A percentile compares a stretch with the other conserved stretches of the same genome.
These are phyloP conservation scores for Boletus rubropictus DNA, from an alignment of 768 basidiomycete species.

Conservation along the genomic window DNA sequence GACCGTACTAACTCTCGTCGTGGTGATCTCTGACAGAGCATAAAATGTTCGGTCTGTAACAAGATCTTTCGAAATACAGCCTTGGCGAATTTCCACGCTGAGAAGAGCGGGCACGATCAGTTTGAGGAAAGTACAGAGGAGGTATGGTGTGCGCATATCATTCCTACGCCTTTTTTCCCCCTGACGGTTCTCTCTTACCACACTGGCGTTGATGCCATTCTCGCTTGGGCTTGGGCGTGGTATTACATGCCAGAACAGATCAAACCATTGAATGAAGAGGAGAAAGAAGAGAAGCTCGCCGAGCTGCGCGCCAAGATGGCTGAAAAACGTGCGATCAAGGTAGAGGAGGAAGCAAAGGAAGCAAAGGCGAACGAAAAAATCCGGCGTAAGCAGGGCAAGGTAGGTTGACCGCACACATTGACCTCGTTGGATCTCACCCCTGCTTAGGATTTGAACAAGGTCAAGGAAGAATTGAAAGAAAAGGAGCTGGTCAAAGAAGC, in stretches of 20 bases:
- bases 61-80: conserved; percentile 85
- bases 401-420: conserved; percentile 11
- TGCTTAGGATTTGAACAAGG: conserved; percentile 57
- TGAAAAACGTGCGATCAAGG: conserved; percentile 70
- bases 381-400: conserved; percentile 81
- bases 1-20: too few species aligned
- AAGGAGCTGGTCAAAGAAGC: conserved; percentile 84
- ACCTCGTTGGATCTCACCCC: not conserved
- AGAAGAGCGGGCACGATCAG: conserved; percentile 91
- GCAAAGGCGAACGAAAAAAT: conserved; percentile 70
- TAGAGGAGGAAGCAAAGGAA: conserved; percentile 68
- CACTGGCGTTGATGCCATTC: not conserved
- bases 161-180: not conserved
- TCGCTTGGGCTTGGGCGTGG: not conserved
- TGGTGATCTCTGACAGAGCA: conserved; percentile 40
- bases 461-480: conserved; percentile 69
- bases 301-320: conserved; percentile 79
- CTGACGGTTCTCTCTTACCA: not conserved
- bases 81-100: conserved; percentile 87
- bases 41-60: conserved; percentile 78
- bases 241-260: conserved; percentile 43
- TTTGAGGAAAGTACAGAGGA: conserved; percentile 96
- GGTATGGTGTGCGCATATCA: conserved; percentile 34
- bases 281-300: conserved; percentile 73
- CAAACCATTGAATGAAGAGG: conserved; percentile 92